Evolutionary conservation across 75 land plant species (phyloP).

Genomic region (Cryptomeria japonica): DNA sequence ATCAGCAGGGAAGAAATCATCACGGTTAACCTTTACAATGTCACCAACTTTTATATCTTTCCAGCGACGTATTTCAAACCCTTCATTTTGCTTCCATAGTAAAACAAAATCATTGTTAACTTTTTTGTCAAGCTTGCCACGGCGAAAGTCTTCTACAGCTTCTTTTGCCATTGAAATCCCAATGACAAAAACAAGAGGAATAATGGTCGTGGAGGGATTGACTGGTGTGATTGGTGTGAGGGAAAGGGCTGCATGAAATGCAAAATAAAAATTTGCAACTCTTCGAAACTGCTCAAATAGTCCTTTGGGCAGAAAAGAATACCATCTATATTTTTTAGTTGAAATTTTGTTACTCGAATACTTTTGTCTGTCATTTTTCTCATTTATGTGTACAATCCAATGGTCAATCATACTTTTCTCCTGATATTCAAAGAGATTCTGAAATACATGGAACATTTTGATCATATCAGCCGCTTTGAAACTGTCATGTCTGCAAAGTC

Average conservation of each 20-base stretch:
- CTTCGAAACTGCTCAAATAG: constrained; percentile 37
- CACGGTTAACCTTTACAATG: constrained; percentile 20
- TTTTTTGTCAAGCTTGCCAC: constrained; percentile 29
- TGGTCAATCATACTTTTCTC: not conserved
- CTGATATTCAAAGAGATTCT: not conserved
- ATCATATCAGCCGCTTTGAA: not conserved
- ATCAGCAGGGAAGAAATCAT: constrained; percentile 35
- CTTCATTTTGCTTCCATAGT: constrained; percentile 15
- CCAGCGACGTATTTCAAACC: constrained; percentile 18
- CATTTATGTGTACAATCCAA: constrained; percentile 12
- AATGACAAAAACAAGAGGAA: constrained; percentile 41
- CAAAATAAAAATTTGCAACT: constrained; percentile 49
- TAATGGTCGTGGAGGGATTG: constrained; percentile 25
- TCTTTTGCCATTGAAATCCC: constrained; percentile 43
- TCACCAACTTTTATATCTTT: constrained; percentile 27
- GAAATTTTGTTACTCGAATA: constrained; percentile 18
- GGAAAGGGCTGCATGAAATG: constrained; percentile 34
- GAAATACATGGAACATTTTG: not conserved
- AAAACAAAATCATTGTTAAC: constrained; percentile 23
- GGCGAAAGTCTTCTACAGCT: constrained; percentile 40
- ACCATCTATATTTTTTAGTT: constrained; percentile 31
- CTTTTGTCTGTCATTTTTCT: constrained; percentile 4
- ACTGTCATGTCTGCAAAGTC: not conserved
- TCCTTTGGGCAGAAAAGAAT: constrained; percentile 30
- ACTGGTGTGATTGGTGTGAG: constrained; percentile 48